A percentile compares a stretch with the other conserved stretches of the same genome.
These are phyloP conservation scores for Deinandra increscens DNA, from an alignment of 129 eudicot species.

Conservation along the genomic window DNA sequence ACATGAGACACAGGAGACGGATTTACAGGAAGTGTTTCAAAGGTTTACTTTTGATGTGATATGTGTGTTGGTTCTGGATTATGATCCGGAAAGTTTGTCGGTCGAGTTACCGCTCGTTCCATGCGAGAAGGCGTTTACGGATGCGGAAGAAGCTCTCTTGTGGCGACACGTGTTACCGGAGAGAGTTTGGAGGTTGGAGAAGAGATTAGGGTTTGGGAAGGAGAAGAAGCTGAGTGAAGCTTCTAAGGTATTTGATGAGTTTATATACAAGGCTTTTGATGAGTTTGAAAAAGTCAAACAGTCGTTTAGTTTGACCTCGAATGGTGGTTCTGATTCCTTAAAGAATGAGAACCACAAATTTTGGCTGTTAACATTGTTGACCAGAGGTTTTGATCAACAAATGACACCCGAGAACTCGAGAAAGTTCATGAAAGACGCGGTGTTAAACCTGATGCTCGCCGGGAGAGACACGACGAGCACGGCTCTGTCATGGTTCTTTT, in stretches of 20 bases:
- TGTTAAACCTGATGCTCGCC: slow-evolving; percentile 8
- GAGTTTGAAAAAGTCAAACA: too few relatives aligned
- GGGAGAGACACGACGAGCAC: slow-evolving; percentile 27
- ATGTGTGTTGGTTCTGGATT: background rate
- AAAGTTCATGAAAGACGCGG: slow-evolving; percentile 17
- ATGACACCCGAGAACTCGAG: background rate
- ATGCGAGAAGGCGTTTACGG: slow-evolving; percentile 21
- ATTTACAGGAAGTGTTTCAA: slow-evolving; percentile 32
- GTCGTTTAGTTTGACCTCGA: too few relatives aligned
- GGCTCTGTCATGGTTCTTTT: slow-evolving; percentile 27
- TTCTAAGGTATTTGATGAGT: slow-evolving; percentile 10
- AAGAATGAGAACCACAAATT: background rate
- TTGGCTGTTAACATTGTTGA: background rate
- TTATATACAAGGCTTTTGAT: background rate
- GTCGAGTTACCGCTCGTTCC: slow-evolving; percentile 2
- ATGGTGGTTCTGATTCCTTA: background rate
- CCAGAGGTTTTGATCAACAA: background rate
- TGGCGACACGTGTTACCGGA: slow-evolving; percentile 25
- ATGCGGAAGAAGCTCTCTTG: slow-evolving; percentile 14
- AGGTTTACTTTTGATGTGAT: slow-evolving; percentile 24
- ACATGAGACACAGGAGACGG: background rate
- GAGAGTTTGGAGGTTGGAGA: slow-evolving; percentile 23
- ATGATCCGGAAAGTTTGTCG: slow-evolving; percentile 18
- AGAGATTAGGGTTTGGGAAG: slow-evolving; percentile 16
- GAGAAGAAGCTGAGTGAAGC: slow-evolving; percentile 29